Percentiles rank a stretch among this genome's conserved stretches.
phyloP scores from a whole-genome alignment of 2,329 filamentous ascomycete species.

The Fusarium protoensiforme region DNA sequence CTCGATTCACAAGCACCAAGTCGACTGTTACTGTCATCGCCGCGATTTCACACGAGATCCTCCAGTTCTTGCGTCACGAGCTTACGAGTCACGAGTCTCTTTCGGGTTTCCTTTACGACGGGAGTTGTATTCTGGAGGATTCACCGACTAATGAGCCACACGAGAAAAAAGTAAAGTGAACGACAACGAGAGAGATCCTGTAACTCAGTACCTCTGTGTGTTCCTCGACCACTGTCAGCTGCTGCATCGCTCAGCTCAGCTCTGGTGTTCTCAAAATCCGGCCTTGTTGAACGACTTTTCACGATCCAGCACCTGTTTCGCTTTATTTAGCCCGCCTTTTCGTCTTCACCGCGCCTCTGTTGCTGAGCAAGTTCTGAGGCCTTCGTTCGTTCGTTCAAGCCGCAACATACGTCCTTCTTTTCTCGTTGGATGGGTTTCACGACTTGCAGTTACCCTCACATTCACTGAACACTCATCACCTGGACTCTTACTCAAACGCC shows the following conservation, averaged over 20 bases:
- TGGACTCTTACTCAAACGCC: neutral
- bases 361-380: neutral
- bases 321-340: neutral
- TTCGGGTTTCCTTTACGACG: slow-evolving; percentile 20
- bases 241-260: slow-evolving; percentile 15
- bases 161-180: slow-evolving; percentile 16
- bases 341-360: neutral
- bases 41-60: slow-evolving; percentile 27
- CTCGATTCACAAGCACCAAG: slow-evolving; percentile 31
- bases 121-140: slow-evolving; percentile 9
- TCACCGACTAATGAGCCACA: slow-evolving; percentile 20
- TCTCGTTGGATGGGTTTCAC: slow-evolving; percentile 4
- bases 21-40: slow-evolving; percentile 32
- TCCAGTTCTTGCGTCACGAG: slow-evolving; percentile 36
- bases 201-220: slow-evolving; percentile 19
- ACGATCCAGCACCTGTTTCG: slow-evolving; percentile 1
- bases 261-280: slow-evolving; percentile 16
- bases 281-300: neutral
- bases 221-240: slow-evolving; percentile 19
- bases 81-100: slow-evolving; percentile 36
- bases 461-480: slow-evolving; percentile 1
- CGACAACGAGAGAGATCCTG: slow-evolving; percentile 9
- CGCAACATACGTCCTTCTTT: slow-evolving; percentile 2
- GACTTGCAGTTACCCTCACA: neutral
- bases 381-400: slow-evolving; percentile 2